phyloP scores from a whole-genome alignment of 768 basidiomycete genomes.

The Coprinellus aureogranulatus region DNA sequence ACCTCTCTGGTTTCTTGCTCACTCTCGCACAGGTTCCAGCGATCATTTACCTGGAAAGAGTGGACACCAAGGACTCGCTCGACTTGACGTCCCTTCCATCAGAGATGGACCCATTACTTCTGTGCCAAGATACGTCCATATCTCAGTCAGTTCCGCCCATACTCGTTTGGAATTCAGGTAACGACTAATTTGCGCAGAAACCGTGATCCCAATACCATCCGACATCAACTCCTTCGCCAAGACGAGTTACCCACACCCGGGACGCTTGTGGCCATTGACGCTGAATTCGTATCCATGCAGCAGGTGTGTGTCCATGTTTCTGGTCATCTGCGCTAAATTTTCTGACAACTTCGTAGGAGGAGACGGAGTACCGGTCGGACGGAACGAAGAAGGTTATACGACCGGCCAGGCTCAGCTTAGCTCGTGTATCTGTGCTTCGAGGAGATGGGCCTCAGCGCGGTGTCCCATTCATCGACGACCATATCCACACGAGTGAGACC shows the following conservation, averaged over 20 bases:
- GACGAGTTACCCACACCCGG: conserved; percentile 85
- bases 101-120: conserved; percentile 67
- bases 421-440: conserved; percentile 90
- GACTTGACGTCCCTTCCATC: conserved; percentile 66
- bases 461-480: conserved; percentile 94
- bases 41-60: conserved; percentile 84
- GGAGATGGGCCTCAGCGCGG: conserved; percentile 80
- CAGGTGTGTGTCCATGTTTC: conserved; percentile 51
- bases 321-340: background rate
- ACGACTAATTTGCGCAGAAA: conserved; percentile 46
- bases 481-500: conserved; percentile 93
- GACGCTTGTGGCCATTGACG: conserved; percentile 91
- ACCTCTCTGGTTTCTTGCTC: background rate
- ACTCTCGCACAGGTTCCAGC: conserved; percentile 66
- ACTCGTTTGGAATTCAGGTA: background rate
- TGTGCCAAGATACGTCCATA: conserved; percentile 86
- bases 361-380: conserved; percentile 92
- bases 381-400: conserved; percentile 90
- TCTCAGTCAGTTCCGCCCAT: conserved; percentile 54
- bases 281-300: conserved; percentile 97
- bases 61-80: conserved; percentile 54
- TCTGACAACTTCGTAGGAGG: conserved; percentile 57
- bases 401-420: conserved; percentile 87
- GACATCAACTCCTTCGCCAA: conserved; percentile 68
- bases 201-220: conserved; percentile 68